Evolutionary conservation across 352 stramenopile species (phyloP).

Genomic region (Phytopythium mirpurense): DNA sequence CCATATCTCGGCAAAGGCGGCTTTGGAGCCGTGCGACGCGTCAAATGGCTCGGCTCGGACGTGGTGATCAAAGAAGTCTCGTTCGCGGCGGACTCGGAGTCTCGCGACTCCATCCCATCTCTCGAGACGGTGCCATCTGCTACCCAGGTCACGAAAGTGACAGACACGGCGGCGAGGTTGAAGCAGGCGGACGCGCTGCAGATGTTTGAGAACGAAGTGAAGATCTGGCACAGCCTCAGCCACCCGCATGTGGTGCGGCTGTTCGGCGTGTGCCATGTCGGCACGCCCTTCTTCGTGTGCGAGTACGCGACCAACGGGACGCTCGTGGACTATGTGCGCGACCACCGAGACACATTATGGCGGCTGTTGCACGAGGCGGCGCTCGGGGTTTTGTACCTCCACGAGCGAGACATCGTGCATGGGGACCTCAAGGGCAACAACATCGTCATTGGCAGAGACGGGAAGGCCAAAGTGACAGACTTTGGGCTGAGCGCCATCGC

Average conservation of each 20-base stretch:
- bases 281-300: slow-evolving; percentile 9
- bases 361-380: slow-evolving; percentile 20
- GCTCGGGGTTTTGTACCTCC: slow-evolving; percentile 52
- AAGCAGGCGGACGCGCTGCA: slow-evolving; percentile 1
- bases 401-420: slow-evolving; percentile 37
- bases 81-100: neutral
- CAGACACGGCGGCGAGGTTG: neutral
- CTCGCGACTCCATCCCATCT: too few species aligned
- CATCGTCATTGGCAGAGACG: neutral
- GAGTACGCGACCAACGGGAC: slow-evolving; percentile 8
- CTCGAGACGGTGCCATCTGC: neutral
- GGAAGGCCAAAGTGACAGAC: neutral
- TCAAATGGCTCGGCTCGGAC: slow-evolving; percentile 2
- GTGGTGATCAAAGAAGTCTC: slow-evolving; percentile 38
- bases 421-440: neutral
- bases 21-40: neutral
- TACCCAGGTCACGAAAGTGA: too few species aligned
- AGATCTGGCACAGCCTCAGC: slow-evolving; percentile 8
- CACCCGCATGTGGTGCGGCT: slow-evolving; percentile 10
- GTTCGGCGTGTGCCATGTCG: slow-evolving; percentile 10
- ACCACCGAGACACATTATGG: slow-evolving; percentile 6
- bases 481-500: slow-evolving; percentile 6
- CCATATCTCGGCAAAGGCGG: neutral
- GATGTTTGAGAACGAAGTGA: slow-evolving; percentile 14
- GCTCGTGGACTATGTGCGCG: slow-evolving; percentile 8